Evolutionary conservation across 805 yeast genomes (phyloP).

Genomic region (Candida anglica): DNA sequence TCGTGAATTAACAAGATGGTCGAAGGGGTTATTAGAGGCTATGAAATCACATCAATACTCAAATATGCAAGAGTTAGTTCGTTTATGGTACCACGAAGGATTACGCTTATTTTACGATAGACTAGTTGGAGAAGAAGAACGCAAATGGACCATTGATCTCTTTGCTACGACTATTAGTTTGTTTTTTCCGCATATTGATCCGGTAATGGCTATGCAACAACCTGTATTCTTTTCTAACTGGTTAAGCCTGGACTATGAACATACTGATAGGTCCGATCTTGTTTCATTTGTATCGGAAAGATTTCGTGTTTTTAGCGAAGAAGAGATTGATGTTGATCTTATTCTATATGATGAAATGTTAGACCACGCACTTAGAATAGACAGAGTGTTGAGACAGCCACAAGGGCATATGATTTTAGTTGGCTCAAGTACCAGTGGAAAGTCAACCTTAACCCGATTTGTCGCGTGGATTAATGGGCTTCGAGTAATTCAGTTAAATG

Average conservation of each 20-base stretch:
- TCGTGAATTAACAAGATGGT: conserved; percentile 87
- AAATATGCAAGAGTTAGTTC: conserved; percentile 42
- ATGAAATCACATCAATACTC: conserved; percentile 32
- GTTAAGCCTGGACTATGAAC: conserved; percentile 60
- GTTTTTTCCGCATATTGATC: conserved; percentile 46
- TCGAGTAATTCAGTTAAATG: conserved; percentile 52
- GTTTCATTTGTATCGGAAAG: conserved; percentile 57
- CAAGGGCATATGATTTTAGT: conserved; percentile 89
- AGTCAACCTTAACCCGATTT: conserved; percentile 69
- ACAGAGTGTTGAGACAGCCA: conserved; percentile 74
- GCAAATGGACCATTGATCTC: conserved; percentile 44
- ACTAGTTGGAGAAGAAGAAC: conserved; percentile 45
- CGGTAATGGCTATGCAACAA: conserved; percentile 25
- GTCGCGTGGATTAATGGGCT: conserved; percentile 91
- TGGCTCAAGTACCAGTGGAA: conserved; percentile 82
- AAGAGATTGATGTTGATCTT: conserved; percentile 58
- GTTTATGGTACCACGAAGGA: conserved; percentile 82
- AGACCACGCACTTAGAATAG: conserved; percentile 74
- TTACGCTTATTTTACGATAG: conserved; percentile 75
- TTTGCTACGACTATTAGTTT: conserved; percentile 22
- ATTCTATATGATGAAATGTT: conserved; percentile 66
- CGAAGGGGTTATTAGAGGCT: conserved; percentile 64
- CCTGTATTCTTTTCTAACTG: conserved; percentile 74
- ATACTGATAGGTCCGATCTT: conserved; percentile 41
- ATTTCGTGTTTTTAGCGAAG: conserved; percentile 70